Conservation (phyloP, 257 asterid species). For the Solanum chiquidenum region DNA sequence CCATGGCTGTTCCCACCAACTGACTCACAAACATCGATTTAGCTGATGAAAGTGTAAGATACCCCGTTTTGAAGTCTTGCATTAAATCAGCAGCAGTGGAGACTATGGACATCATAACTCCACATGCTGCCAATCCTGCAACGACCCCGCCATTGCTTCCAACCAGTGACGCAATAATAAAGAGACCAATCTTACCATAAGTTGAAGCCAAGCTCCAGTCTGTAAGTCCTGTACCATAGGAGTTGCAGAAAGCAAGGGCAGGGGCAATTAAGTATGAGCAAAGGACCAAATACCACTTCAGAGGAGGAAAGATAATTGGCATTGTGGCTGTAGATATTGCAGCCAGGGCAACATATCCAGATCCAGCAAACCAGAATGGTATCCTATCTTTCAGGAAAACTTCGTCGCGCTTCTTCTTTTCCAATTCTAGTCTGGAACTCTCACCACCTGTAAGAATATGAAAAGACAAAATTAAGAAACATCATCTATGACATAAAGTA, state of each 20-base stretch:
- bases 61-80: constrained; percentile 93
- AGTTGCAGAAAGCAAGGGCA: constrained; percentile 95
- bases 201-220: constrained; percentile 94
- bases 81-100: constrained; percentile 92
- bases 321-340: constrained; percentile 71
- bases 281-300: constrained; percentile 89
- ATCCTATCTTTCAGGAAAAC: constrained; percentile 74
- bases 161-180: constrained; percentile 72
- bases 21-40: constrained; percentile 94
- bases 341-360: constrained; percentile 81
- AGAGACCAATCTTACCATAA: constrained; percentile 87
- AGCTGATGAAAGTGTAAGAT: constrained; percentile 83
- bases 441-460: constrained; percentile 29
- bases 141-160: constrained; percentile 81
- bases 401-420: constrained; percentile 53
- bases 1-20: constrained; percentile 88
- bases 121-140: constrained; percentile 90
- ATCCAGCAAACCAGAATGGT: constrained; percentile 78
- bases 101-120: constrained; percentile 95
- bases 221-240: constrained; percentile 88
- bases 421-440: constrained; percentile 36
- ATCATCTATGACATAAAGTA: neutral
- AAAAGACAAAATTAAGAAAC: neutral
- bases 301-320: constrained; percentile 81
- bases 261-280: constrained; percentile 87